Evolutionary conservation across 257 asterid genomes (phyloP).

Genomic region (Verbascum thapsus): DNA sequence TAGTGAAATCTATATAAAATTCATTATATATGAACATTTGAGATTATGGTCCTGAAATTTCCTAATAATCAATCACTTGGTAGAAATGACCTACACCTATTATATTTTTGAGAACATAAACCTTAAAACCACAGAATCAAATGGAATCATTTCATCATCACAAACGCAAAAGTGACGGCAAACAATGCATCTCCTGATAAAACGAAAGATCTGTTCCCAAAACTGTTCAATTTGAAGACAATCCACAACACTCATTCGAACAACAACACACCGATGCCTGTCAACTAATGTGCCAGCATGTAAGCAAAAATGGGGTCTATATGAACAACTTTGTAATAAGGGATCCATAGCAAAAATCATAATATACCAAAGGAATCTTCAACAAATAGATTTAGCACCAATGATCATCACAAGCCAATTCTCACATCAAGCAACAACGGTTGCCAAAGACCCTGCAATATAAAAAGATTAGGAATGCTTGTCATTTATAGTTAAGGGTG

Average conservation of each 20-base stretch:
- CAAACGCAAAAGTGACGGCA: background rate
- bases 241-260: slow-evolving; percentile 5
- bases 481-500: background rate
- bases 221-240: slow-evolving; percentile 6
- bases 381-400: background rate
- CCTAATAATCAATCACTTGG: too few species aligned
- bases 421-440: background rate
- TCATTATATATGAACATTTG: too few species aligned
- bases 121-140: too few species aligned
- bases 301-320: slow-evolving; percentile 22
- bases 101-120: too few species aligned
- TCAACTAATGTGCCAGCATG: slow-evolving; percentile 5
- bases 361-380: background rate
- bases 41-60: too few species aligned
- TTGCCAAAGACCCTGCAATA: slow-evolving; percentile 29
- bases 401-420: slow-evolving; percentile 3
- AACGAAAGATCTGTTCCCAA: background rate
- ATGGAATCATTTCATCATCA: background rate
- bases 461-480: background rate
- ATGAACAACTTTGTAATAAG: slow-evolving; percentile 24
- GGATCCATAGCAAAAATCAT: slow-evolving; percentile 8
- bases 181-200: background rate
- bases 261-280: slow-evolving; percentile 6
- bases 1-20: too few species aligned
- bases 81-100: too few species aligned